Conservation (phyloP, 1,139 yeast genomes). For the Sugiyamaella novakii region DNA sequence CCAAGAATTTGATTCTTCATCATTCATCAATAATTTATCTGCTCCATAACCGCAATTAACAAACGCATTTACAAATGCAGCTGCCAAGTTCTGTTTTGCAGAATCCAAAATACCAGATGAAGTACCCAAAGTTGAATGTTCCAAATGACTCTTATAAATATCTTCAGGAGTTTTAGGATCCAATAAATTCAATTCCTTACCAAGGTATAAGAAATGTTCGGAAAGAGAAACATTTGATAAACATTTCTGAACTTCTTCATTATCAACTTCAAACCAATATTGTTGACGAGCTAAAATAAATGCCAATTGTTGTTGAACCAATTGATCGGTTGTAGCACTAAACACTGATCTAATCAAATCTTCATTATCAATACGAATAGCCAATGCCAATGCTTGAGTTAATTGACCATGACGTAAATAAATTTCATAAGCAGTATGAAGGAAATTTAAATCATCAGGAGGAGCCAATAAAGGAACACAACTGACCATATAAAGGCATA, state of each 20-base stretch:
- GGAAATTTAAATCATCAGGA: constrained; percentile 85
- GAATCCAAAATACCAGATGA: constrained; percentile 75
- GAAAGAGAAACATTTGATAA: constrained; percentile 78
- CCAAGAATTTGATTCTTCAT: constrained; percentile 78
- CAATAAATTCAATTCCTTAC: constrained; percentile 81
- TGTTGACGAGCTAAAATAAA: constrained; percentile 87
- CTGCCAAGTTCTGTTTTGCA: constrained; percentile 95
- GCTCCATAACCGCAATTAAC: constrained; percentile 87
- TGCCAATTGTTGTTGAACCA: constrained; percentile 86
- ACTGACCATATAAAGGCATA: constrained; percentile 90
- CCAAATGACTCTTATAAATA: constrained; percentile 87
- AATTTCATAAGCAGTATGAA: constrained; percentile 88
- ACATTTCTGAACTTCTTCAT: constrained; percentile 81
- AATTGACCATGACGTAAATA: constrained; percentile 77
- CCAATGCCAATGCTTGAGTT: constrained; percentile 87
- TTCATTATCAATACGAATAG: constrained; percentile 86
- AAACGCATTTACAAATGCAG: constrained; percentile 89
- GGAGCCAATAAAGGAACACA: constrained; percentile 96
- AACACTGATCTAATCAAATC: constrained; percentile 77
- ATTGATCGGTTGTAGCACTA: constrained; percentile 66
- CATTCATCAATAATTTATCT: constrained; percentile 68
- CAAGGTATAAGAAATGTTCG: constrained; percentile 77
- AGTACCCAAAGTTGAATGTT: constrained; percentile 62
- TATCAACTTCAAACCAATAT: constrained; percentile 69
- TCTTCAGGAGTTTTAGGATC: constrained; percentile 96